A percentile compares a stretch with the other conserved stretches of the same genome.
Evolutionary conservation across 176 grass and related monocot genomes (phyloP).

Genomic region (Raddia guianensis): DNA sequence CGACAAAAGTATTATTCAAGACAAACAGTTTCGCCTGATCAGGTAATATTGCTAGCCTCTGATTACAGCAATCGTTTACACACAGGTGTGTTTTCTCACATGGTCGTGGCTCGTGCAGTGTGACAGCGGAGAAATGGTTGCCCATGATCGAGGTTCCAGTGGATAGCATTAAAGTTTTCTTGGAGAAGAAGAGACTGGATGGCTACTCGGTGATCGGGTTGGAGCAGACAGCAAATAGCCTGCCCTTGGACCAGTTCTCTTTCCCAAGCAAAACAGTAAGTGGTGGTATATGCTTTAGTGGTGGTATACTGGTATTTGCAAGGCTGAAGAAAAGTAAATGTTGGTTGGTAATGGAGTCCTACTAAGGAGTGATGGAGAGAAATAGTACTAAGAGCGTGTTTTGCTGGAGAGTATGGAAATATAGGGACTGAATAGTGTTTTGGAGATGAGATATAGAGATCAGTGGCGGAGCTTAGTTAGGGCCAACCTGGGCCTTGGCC

Average conservation of each 20-base stretch:
- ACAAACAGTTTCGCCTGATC: conserved; percentile 97
- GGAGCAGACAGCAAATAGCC: conserved; percentile 91
- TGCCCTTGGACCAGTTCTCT: conserved; percentile 62
- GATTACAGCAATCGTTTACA: neutral
- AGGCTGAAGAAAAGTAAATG: neutral
- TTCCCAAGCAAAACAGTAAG: conserved; percentile 75
- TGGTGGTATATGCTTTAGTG: neutral
- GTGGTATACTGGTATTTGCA: too few relatives aligned
- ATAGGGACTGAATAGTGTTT: too few relatives aligned
- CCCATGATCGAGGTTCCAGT: conserved; percentile 77
- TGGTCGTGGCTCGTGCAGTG: conserved; percentile 43
- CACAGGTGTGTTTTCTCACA: neutral
- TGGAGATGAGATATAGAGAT: too few relatives aligned
- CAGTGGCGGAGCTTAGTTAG: too few relatives aligned
- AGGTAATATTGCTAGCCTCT: conserved; percentile 42
- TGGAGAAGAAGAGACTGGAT: conserved; percentile 69
- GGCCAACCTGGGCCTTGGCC: too few relatives aligned
- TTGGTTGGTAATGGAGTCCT: neutral
- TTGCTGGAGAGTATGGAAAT: too few relatives aligned
- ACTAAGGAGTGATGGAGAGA: too few relatives aligned
- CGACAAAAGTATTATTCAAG: conserved; percentile 68
- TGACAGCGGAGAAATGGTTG: conserved; percentile 94
- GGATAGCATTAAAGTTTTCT: conserved; percentile 59
- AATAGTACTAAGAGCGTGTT: too few relatives aligned
- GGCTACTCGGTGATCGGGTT: conserved; percentile 78